Evolutionary conservation across 352 stramenopile genomes (phyloP).

Genomic region (Phytophthora pluvialis): DNA sequence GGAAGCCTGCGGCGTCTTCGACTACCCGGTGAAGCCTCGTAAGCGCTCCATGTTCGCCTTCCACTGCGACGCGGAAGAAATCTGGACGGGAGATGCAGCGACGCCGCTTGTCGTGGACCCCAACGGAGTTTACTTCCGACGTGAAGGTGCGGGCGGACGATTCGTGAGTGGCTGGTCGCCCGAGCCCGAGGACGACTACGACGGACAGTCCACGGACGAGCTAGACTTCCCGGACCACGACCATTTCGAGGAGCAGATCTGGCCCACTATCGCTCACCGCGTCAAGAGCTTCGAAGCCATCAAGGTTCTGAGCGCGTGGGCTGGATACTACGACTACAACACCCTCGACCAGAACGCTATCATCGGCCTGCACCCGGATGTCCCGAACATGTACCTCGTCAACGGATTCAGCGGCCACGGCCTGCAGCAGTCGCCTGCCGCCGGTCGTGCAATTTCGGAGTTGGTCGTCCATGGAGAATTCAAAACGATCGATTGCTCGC

Average conservation of each 20-base stretch:
- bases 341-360: conserved; percentile 90
- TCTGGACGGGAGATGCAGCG: conserved; percentile 69
- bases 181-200: conserved; percentile 58
- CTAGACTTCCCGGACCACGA: conserved; percentile 71
- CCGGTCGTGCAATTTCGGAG: conserved; percentile 77
- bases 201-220: conserved; percentile 70
- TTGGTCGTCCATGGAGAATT: conserved; percentile 75
- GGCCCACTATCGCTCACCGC: conserved; percentile 79
- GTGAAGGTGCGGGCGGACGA: conserved; percentile 68
- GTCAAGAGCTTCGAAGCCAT: conserved; percentile 83
- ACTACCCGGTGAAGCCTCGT: conserved; percentile 79
- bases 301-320: conserved; percentile 80
- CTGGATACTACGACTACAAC: conserved; percentile 90
- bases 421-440: conserved; percentile 80
- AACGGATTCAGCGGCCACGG: conserved; percentile 89
- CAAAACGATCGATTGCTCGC: conserved; percentile 76
- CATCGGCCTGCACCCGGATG: conserved; percentile 77
- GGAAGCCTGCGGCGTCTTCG: conserved; percentile 66
- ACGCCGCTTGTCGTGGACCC: conserved; percentile 80
- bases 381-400: conserved; percentile 83
- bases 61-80: conserved; percentile 76
- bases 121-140: conserved; percentile 83
- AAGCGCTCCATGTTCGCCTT: conserved; percentile 85
- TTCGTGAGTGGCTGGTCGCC: conserved; percentile 82
- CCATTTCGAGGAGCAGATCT: conserved; percentile 81